A percentile compares a stretch with the other conserved stretches of the same genome.
These are phyloP conservation scores for Yamadazyma nakazawae DNA, from an alignment of 805 yeast species.

Conservation along the genomic window DNA sequence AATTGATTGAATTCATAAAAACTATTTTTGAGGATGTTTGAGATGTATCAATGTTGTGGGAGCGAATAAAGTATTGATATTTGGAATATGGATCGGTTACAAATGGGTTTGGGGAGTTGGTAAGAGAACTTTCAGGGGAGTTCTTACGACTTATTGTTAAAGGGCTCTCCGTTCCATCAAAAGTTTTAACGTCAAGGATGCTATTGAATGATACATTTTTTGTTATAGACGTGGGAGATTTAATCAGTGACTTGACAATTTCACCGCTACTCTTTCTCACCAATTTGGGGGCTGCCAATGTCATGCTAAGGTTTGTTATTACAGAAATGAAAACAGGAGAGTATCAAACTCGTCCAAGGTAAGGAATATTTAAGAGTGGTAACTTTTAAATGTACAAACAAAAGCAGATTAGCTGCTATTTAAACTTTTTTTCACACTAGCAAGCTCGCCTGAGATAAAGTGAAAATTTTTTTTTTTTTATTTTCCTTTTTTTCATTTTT, in stretches of 20 bases:
- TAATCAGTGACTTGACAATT: slow-evolving; percentile 71
- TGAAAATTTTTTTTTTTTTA: slow-evolving; percentile 7
- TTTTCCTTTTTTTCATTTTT: slow-evolving; percentile 1
- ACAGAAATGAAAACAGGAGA: neutral
- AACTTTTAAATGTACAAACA: neutral
- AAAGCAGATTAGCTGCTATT: slow-evolving; percentile 2
- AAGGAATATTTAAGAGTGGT: neutral
- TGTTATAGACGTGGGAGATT: slow-evolving; percentile 17
- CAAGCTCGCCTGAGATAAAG: slow-evolving; percentile 10
- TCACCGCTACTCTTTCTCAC: slow-evolving; percentile 86
- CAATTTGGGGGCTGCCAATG: slow-evolving; percentile 2
- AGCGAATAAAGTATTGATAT: slow-evolving; percentile 8
- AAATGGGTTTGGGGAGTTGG: slow-evolving; percentile 5
- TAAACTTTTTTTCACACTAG: neutral
- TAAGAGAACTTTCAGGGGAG: slow-evolving; percentile 4
- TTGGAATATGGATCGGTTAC: slow-evolving; percentile 1
- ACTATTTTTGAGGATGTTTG: slow-evolving; percentile 19
- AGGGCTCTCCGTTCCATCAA: slow-evolving; percentile 43
- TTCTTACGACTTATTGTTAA: slow-evolving; percentile 3
- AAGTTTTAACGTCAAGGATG: slow-evolving; percentile 52
- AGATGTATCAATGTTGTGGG: slow-evolving; percentile 6
- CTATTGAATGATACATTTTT: slow-evolving; percentile 10
- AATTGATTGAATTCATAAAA: slow-evolving; percentile 29
- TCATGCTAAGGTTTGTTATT: neutral
- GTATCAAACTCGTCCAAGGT: slow-evolving; percentile 1